Conservation (phyloP, 352 stramenopile species). For the Globisporangium nunn region DNA sequence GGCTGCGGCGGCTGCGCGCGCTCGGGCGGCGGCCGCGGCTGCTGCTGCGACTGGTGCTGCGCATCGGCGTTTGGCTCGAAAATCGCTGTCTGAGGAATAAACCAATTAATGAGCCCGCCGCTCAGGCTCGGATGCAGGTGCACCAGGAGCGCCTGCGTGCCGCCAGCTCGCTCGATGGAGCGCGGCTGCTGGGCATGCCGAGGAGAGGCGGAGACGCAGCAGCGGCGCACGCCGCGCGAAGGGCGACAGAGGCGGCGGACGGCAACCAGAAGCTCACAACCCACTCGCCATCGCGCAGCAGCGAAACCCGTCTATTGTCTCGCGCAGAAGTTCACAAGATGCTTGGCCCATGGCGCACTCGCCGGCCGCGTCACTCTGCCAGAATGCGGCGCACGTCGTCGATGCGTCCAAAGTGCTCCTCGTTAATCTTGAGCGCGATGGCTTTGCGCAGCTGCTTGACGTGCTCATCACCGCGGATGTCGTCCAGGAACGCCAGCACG, state of each 20-base stretch:
- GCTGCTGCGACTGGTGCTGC: conserved; percentile 11
- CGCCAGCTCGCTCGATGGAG: too few species aligned
- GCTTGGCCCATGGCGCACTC: conserved; percentile 1
- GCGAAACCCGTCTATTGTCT: not conserved
- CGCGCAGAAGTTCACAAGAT: not conserved
- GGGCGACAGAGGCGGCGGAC: too few species aligned
- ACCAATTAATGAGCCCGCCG: too few species aligned
- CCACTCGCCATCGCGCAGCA: not conserved
- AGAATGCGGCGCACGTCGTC: conserved; percentile 40
- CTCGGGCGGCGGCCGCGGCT: conserved; percentile 12
- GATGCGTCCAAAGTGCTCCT: conserved; percentile 59
- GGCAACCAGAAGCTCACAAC: not conserved
- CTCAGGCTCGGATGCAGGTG: too few species aligned
- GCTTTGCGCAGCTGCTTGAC: conserved; percentile 66
- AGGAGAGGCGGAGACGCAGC: too few species aligned
- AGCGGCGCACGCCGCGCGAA: too few species aligned
- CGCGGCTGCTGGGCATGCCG: too few species aligned
- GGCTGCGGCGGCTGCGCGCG: conserved; percentile 2
- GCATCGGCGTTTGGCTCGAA: conserved; percentile 2
- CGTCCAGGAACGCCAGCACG: conserved; percentile 70
- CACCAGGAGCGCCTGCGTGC: too few species aligned
- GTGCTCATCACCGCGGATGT: conserved; percentile 54
- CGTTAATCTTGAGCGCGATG: conserved; percentile 56
- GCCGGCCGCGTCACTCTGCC: not conserved
- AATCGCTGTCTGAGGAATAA: not conserved